Base-by-base conservation (phyloP, 768 basidiomycete species). In the Lentinula aciculospora region DNA sequence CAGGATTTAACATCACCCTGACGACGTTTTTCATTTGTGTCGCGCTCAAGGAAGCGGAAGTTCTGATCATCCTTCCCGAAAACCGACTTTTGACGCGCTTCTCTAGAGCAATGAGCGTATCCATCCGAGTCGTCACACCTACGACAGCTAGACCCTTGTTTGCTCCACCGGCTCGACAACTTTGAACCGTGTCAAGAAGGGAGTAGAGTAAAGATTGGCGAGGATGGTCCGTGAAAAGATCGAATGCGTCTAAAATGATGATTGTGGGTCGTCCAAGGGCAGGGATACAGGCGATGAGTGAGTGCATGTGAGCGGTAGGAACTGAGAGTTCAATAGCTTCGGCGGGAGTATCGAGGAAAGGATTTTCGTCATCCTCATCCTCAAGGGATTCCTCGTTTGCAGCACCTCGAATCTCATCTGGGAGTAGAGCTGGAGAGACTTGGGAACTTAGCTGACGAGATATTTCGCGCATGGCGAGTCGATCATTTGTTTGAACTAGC, bases 11-110 rank as follows among this genome's bases (percentile, higher is more conserved):
- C 4, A 82, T 66, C 1, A 64, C 66, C 60, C 74, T 77, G 46
- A 82, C 74, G n/a, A 84, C 68, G 7, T 65, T 68, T 12, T 81
- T 66, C 77, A 86, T 89, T 17, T 71, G 71, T 3, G 74, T 69
- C 0, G 84, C 59, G 8, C 72, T 73, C 4, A 72, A 65, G 2
- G 86, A 84, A 13, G 89, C 82, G 0, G 84, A 80, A 5, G 92
- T 86, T 47, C 92, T 83, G 57, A 95, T 77, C 64, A 93, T 90
- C 56, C 97, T 80, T 31, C 94, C 93, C 1, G 95, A 98, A 73
- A 98, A 99, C 3, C 97, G 84, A 62, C 94, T 97, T 72, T 98
- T 97, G 50, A 99, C 97, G 44, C 97, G 81, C 69, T 99, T 99
- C 69, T 99, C 97, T 17, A 99, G 77, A 2, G 90, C 72, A 61